Evolutionary conservation across 2,329 filamentous ascomycete genomes (phyloP).

Genomic region (Penicillium sp.): DNA sequence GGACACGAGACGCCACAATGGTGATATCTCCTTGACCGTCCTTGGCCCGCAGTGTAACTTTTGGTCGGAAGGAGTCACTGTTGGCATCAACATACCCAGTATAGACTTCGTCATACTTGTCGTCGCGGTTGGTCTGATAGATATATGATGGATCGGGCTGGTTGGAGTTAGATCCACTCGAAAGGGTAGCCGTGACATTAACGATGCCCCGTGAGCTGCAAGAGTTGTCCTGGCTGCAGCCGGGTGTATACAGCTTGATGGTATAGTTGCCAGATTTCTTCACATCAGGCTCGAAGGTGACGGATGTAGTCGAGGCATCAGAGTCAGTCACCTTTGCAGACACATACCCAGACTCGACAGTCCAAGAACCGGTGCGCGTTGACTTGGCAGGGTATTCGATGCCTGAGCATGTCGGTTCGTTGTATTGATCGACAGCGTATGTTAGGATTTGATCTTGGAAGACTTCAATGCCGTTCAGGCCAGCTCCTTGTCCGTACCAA

Average conservation of each 20-base stretch:
- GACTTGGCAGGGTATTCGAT: slow-evolving; percentile 65
- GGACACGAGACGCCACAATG: slow-evolving; percentile 85
- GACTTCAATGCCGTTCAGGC: slow-evolving; percentile 80
- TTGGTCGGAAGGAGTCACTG: slow-evolving; percentile 71
- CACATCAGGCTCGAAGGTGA: slow-evolving; percentile 74
- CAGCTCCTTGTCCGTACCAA: slow-evolving; percentile 84
- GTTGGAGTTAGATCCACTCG: slow-evolving; percentile 45
- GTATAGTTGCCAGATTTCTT: slow-evolving; percentile 88
- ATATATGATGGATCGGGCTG: slow-evolving; percentile 61
- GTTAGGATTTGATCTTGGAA: slow-evolving; percentile 82
- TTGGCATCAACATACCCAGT: slow-evolving; percentile 78
- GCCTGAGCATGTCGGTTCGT: slow-evolving; percentile 77
- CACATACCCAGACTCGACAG: slow-evolving; percentile 70
- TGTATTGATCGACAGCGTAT: slow-evolving; percentile 83
- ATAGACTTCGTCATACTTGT: slow-evolving; percentile 95
- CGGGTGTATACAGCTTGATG: slow-evolving; percentile 87
- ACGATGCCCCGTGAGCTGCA: slow-evolving; percentile 77
- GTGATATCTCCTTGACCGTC: slow-evolving; percentile 63
- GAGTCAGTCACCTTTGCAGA: slow-evolving; percentile 64
- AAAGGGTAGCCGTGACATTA: slow-evolving; percentile 74
- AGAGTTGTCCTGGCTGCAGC: slow-evolving; percentile 75
- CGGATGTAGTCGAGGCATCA: slow-evolving; percentile 59
- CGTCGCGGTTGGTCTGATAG: slow-evolving; percentile 90
- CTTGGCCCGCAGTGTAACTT: slow-evolving; percentile 72
- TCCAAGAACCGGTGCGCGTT: slow-evolving; percentile 73